These are phyloP conservation scores for Colletotrichum sp. DNA, from an alignment of 2,329 filamentous ascomycete genomes.

Conservation along the genomic window DNA sequence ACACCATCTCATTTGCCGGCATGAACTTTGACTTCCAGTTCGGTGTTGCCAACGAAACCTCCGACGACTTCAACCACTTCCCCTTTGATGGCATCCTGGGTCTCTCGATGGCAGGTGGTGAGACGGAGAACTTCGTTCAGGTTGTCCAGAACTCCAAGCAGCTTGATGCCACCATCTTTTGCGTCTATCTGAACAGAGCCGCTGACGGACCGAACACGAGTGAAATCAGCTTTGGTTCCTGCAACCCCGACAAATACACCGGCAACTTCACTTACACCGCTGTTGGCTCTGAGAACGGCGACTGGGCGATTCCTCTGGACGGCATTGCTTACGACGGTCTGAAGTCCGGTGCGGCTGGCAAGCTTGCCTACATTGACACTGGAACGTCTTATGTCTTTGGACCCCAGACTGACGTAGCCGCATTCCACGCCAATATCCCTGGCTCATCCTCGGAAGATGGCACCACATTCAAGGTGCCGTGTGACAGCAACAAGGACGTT, in stretches of 20 bases:
- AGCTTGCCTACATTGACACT: conserved; percentile 78
- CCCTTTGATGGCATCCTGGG: conserved; percentile 90
- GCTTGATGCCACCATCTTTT: conserved; percentile 70
- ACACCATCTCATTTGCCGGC: conserved; percentile 71
- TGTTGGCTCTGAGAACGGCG: conserved; percentile 54
- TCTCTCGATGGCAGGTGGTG: conserved; percentile 67
- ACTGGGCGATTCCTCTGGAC: conserved; percentile 77
- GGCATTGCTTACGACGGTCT: conserved; percentile 68
- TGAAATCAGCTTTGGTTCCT: conserved; percentile 77
- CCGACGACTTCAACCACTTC: conserved; percentile 76
- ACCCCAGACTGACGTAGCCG: conserved; percentile 68
- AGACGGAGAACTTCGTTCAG: conserved; percentile 71
- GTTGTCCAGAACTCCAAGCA: conserved; percentile 60
- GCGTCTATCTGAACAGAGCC: conserved; percentile 71
- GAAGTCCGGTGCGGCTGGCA: conserved; percentile 57
- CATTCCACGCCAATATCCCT: conserved; percentile 69
- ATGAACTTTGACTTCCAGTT: conserved; percentile 70
- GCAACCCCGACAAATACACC: conserved; percentile 69
- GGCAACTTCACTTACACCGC: conserved; percentile 73
- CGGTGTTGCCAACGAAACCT: conserved; percentile 74
- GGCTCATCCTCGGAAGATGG: conserved; percentile 62
- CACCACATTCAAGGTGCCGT: conserved; percentile 75
- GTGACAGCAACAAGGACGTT: conserved; percentile 65
- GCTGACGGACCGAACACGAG: conserved; percentile 72
- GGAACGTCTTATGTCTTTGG: conserved; percentile 83